Base-by-base conservation (phyloP, 495 filamentous ascomycete species). In the Emericellopsis terricola region DNA sequence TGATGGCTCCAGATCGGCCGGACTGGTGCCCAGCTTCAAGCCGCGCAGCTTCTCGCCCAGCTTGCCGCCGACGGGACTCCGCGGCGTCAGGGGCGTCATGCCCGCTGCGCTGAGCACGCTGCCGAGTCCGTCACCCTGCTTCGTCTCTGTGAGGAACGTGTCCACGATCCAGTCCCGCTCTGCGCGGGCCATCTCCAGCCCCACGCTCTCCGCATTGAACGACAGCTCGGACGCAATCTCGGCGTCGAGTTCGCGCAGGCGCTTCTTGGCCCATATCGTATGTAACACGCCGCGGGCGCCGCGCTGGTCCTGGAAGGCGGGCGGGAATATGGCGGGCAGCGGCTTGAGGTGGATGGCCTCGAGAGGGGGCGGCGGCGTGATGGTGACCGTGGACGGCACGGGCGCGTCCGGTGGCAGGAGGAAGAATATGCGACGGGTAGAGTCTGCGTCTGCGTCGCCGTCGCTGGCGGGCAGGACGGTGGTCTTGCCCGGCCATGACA, bases 211-310 rank as follows among this genome's bases (percentile, higher is more conserved):
- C 18, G 62, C 68, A 48, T 87, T 87, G 17, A 54, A 62, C 41
- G 51, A 52, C 41, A 69, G 66, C 47, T 81, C 75, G 3, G 53
- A 49, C 1, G 48, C 63, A 35, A 87, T 82, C 55, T 91, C 81
- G 19, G 62, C 57, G n/a, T 81, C 67, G 11, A 85, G 54, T 16
- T 76, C 73, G 15, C 68, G 71, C 15, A 87, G 56, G 11, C 81
- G 63, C 50, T 78, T 73, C 60, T 80, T 79, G 15, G 73, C 82
- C 78, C 80, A 91, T 34, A 79, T 71, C 7, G 79, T 85, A 46
- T 87, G 81, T 38, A 87, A 51, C 2, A 86, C 80, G 7, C 81
- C 81, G 31, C 80, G 33, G 5, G 33, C 15, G 3, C 33, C 33
- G 16, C 19, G 24, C 23, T 11, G 23, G 2, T 10, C 33, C 4